Evolutionary conservation across 495 filamentous ascomycete genomes (phyloP).

Genomic region (Penicillium verhagenii): DNA sequence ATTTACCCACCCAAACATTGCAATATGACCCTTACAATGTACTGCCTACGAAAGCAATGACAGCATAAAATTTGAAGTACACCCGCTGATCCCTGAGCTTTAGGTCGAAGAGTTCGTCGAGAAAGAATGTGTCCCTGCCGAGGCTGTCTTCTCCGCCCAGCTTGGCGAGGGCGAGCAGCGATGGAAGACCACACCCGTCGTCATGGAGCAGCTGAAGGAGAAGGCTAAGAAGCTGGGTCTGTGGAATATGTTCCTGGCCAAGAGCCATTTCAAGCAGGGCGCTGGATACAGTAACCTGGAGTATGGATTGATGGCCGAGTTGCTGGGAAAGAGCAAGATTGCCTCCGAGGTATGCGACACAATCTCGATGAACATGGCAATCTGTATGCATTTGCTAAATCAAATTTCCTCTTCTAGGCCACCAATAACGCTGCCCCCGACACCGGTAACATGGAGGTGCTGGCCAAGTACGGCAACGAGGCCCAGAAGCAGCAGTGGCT

Average conservation of each 20-base stretch:
- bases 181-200: conserved; percentile 73
- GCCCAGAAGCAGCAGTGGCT: conserved; percentile 89
- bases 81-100: background rate
- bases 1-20: too few relatives aligned
- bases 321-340: conserved; percentile 73
- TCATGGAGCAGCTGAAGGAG: conserved; percentile 86
- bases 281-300: conserved; percentile 89
- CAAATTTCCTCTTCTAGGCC: conserved; percentile 48
- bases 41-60: too few relatives aligned
- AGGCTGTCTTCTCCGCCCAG: conserved; percentile 74
- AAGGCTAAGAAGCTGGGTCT: conserved; percentile 82
- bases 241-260: conserved; percentile 98
- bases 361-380: background rate
- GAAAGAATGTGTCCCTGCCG: conserved; percentile 89
- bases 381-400: background rate
- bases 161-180: conserved; percentile 70
- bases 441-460: conserved; percentile 94
- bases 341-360: conserved; percentile 63
- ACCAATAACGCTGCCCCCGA: conserved; percentile 91
- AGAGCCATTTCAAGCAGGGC: conserved; percentile 90
- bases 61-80: too few relatives aligned
- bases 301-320: conserved; percentile 91
- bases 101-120: conserved; percentile 95
- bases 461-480: conserved; percentile 90
- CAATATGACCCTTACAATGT: too few relatives aligned